Percentiles rank a stretch among this genome's conserved stretches.
Evolutionary conservation across 1,284 basidiomycete species (phyloP).

Genomic region (Leccinum huronense): DNA sequence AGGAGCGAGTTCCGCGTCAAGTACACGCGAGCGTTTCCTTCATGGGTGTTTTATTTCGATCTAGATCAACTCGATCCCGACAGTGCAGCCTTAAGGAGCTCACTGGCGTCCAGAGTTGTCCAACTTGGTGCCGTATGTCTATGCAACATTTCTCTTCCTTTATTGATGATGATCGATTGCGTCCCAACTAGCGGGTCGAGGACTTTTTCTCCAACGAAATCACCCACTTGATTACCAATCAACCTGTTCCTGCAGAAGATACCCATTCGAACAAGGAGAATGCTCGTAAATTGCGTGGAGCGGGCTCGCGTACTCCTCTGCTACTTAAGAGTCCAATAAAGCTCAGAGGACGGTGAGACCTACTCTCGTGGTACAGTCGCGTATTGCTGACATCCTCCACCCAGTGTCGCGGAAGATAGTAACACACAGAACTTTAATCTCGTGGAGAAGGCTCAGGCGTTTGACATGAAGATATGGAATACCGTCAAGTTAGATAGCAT

Average conservation of each 20-base stretch:
- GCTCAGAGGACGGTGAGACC: constrained; percentile 53
- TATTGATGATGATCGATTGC: constrained; percentile 4
- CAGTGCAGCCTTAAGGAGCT: constrained; percentile 43
- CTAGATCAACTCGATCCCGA: constrained; percentile 56
- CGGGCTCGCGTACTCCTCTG: constrained; percentile 25
- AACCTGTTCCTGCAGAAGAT: constrained; percentile 41
- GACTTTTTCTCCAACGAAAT: constrained; percentile 85
- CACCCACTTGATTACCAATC: constrained; percentile 83
- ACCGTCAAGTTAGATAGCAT: constrained; percentile 74
- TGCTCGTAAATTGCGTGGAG: constrained; percentile 33
- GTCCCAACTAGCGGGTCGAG: constrained; percentile 60
- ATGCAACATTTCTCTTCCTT: neutral
- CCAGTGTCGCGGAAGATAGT: constrained; percentile 28
- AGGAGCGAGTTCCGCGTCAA: constrained; percentile 78
- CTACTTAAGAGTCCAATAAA: constrained; percentile 65
- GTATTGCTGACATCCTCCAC: constrained; percentile 7
- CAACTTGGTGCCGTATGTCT: constrained; percentile 77
- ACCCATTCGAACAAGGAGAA: constrained; percentile 65
- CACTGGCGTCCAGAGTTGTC: constrained; percentile 54
- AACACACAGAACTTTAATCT: constrained; percentile 51
- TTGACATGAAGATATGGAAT: constrained; percentile 90
- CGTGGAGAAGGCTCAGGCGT: constrained; percentile 71
- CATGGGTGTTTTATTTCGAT: constrained; percentile 86
- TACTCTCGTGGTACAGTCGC: neutral
- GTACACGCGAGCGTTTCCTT: constrained; percentile 83